Evolutionary conservation across 2,329 filamentous ascomycete species (phyloP).

Genomic region (Juglanconis juglandina): DNA sequence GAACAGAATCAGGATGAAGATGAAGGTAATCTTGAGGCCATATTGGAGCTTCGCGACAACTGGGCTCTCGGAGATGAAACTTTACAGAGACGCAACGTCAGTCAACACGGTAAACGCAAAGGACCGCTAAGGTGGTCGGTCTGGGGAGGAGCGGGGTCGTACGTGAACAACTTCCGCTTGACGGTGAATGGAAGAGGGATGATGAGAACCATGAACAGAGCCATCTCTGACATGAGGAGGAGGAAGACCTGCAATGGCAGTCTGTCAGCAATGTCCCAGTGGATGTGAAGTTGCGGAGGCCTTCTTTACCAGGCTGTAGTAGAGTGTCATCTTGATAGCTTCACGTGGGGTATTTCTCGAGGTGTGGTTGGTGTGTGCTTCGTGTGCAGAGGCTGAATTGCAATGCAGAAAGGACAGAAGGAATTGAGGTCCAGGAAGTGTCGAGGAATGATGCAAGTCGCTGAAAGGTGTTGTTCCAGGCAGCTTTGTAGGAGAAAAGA

Average conservation of each 20-base stretch:
- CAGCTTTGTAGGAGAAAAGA: not conserved
- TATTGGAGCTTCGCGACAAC: constrained; percentile 90
- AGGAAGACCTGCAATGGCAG: constrained; percentile 65
- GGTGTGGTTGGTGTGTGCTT: not conserved
- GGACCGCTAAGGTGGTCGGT: not conserved
- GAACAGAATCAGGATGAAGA: constrained; percentile 98
- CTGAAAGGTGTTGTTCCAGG: not conserved
- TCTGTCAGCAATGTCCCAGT: constrained; percentile 23
- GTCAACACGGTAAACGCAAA: not conserved
- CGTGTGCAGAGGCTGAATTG: not conserved
- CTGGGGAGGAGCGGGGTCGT: constrained; percentile 25
- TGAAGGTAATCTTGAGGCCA: constrained; percentile 97
- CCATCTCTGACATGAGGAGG: constrained; percentile 80
- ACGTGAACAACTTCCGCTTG: constrained; percentile 81
- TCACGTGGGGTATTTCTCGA: not conserved
- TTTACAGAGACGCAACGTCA: constrained; percentile 29
- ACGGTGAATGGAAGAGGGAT: constrained; percentile 83
- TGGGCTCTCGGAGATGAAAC: constrained; percentile 89
- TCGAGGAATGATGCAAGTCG: not conserved
- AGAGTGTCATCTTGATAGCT: constrained; percentile 51
- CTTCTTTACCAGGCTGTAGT: constrained; percentile 50
- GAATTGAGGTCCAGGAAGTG: not conserved
- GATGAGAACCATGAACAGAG: constrained; percentile 73
- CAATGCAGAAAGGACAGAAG: not conserved
- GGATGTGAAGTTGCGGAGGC: not conserved